Evolutionary conservation across 2,329 filamentous ascomycete genomes (phyloP).

Genomic region (Xylariaceae sp.): DNA sequence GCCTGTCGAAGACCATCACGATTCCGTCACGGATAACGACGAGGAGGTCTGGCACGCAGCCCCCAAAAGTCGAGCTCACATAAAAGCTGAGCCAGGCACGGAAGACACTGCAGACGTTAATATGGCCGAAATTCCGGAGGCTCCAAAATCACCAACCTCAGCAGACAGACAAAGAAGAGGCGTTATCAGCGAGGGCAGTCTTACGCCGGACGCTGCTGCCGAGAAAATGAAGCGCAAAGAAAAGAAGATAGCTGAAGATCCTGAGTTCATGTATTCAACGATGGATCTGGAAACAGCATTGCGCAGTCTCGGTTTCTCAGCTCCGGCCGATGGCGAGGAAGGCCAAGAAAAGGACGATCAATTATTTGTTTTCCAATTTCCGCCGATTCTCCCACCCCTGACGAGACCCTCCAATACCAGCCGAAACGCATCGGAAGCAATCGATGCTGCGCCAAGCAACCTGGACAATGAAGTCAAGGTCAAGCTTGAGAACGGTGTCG

Average conservation of each 20-base stretch:
- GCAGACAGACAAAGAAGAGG: conserved; percentile 33
- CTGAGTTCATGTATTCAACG: conserved; percentile 25
- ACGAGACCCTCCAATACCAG: conserved; percentile 15
- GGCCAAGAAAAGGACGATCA: conserved; percentile 42
- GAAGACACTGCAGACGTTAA: conserved; percentile 37
- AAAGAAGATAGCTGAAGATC: conserved; percentile 30
- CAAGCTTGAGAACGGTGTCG: conserved; percentile 27
- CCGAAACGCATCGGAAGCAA: conserved; percentile 21
- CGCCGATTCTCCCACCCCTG: conserved; percentile 55
- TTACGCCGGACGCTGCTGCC: conserved; percentile 19
- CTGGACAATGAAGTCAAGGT: conserved; percentile 15
- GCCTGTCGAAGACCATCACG: conserved; percentile 27
- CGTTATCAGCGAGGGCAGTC: conserved; percentile 14
- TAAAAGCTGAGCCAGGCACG: conserved; percentile 42
- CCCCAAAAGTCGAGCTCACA: conserved; percentile 29
- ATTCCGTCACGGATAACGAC: conserved; percentile 31
- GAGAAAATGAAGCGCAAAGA: conserved; percentile 30
- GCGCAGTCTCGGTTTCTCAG: conserved; percentile 30
- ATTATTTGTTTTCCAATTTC: conserved; percentile 60
- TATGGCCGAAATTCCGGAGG: conserved; percentile 39
- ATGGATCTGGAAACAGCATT: conserved; percentile 31
- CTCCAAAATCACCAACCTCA: conserved; percentile 28
- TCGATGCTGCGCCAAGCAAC: conserved; percentile 24
- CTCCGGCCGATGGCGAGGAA: conserved; percentile 22
- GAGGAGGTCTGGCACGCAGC: conserved; percentile 41